A percentile compares a stretch with the other conserved stretches of the same genome.
phyloP scores from a whole-genome alignment of 306 rosid genomes.

The Argentina anserina region DNA sequence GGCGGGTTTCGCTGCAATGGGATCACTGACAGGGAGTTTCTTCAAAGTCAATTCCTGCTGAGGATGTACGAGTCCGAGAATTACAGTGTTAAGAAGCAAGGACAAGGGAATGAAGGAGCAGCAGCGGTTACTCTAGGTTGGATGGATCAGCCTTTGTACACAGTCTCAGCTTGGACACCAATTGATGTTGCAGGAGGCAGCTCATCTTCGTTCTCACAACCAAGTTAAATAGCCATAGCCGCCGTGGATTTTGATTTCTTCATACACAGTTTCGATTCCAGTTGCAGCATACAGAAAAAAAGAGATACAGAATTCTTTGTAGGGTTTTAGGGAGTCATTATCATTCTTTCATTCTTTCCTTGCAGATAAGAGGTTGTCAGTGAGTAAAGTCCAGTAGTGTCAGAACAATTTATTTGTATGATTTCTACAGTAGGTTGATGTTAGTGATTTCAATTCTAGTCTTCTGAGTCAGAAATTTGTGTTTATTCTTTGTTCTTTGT shows the following conservation, averaged over 20 bases:
- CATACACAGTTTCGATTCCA: constrained; percentile 23
- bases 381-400: constrained; percentile 22
- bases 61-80: constrained; percentile 63
- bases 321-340: constrained; percentile 42
- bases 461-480: constrained; percentile 36
- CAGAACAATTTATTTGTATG: constrained; percentile 40
- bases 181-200: constrained; percentile 51
- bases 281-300: constrained; percentile 33
- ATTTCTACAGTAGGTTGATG: constrained; percentile 20
- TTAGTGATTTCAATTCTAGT: constrained; percentile 35
- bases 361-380: constrained; percentile 53
- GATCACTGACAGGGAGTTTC: constrained; percentile 53
- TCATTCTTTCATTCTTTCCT: constrained; percentile 81
- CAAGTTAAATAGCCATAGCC: constrained; percentile 29
- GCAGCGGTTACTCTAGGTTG: constrained; percentile 58
- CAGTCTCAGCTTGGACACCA: constrained; percentile 86
- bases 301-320: constrained; percentile 56
- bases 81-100: constrained; percentile 53
- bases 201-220: constrained; percentile 65
- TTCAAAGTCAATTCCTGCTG: constrained; percentile 66
- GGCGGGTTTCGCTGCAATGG: constrained; percentile 60
- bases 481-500: constrained; percentile 53
- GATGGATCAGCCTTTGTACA: constrained; percentile 69
- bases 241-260: constrained; percentile 8
- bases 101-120: constrained; percentile 36